Evolutionary conservation across 192 early-diverging fungal genomes (phyloP), one percentile per base, ranked within the genome.

Genomic region (Coemansia sp.): DNA sequence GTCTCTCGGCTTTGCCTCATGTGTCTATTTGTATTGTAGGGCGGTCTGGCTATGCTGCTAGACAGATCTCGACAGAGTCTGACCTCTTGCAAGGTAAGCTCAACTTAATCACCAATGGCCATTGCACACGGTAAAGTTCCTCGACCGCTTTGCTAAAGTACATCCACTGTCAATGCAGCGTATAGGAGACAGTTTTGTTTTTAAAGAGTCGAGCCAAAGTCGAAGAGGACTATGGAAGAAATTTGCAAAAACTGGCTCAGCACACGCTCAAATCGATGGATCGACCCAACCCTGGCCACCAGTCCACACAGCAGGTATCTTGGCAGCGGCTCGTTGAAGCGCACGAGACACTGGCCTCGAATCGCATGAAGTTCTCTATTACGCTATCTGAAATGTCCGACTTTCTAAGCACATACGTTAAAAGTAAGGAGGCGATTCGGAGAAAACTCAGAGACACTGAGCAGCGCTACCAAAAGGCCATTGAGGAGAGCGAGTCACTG

Each of bases 171-270:
- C 52, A 16, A 67, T 91, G 88, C 92, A 38, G 15, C 3, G 10
- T 66, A 31, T 73, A 73, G 69, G 80, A 98, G 69, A 84, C 90
- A 13, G 84, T 89, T 3, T 60, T 75, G 0, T 97, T 98, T 68
- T 81, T 99, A 18, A 93, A 92, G 68, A 94, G 90, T 66, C 88
- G 97, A n/a, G 93, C 97, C 2, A 72, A 84, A 5, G 91, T 97
- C 40, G 97, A 99, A 72, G 95, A 95, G 61, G 94, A 97, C 43
- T 97, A 99, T 76, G 92, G 90, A 24, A 85, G 89, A 46, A 83
- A 86, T 46, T 86, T 98, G 84, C 81, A 89, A 39, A 95, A 95
- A 69, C 81, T 97, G 0, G 87, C 90, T 9, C 90, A 90, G 31
- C 74, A 71, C 52, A 85, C 87, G 64, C 80, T 84, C 33, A 90